A percentile compares a stretch with the other conserved stretches of the same genome.
These are phyloP conservation scores for Phytopythium cucurbitacearum DNA, from an alignment of 352 stramenopile species.

Conservation along the genomic window DNA sequence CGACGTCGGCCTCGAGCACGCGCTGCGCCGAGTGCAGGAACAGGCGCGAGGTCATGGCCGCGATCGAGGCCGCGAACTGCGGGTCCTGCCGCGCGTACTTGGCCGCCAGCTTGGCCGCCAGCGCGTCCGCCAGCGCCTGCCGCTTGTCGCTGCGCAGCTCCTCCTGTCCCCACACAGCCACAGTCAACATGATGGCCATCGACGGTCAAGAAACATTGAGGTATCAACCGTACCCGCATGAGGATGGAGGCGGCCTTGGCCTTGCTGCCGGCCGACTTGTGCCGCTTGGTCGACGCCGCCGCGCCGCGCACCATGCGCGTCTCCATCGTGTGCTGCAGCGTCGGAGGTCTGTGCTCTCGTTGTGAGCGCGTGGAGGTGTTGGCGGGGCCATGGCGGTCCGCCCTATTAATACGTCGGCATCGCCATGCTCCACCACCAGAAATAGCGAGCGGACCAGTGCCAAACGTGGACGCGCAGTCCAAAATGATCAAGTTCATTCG, in stretches of 20 bases:
- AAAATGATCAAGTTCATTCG: too few species aligned
- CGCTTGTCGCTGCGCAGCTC: constrained; percentile 63
- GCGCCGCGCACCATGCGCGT: constrained; percentile 16
- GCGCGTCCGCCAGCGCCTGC: constrained; percentile 44
- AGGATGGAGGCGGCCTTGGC: constrained; percentile 36
- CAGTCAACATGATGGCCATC: background rate
- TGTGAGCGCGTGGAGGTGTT: too few species aligned
- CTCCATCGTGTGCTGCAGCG: constrained; percentile 10
- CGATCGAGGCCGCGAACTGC: constrained; percentile 49
- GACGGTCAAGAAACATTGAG: background rate
- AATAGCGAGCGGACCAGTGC: too few species aligned
- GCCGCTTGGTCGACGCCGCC: constrained; percentile 11
- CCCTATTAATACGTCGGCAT: too few species aligned
- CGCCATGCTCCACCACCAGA: too few species aligned
- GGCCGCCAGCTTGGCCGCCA: constrained; percentile 34
- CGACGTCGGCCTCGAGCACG: constrained; percentile 52
- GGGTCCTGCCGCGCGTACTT: constrained; percentile 65
- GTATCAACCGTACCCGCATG: constrained; percentile 10
- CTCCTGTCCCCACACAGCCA: constrained; percentile 17
- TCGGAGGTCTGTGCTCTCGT: too few species aligned
- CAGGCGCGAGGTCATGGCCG: constrained; percentile 44
- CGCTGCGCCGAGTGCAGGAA: constrained; percentile 47
- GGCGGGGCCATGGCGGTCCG: too few species aligned
- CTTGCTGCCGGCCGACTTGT: constrained; percentile 9
- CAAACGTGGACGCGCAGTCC: too few species aligned